A percentile compares a stretch with the other conserved stretches of the same genome.
Evolutionary conservation across 805 yeast species (phyloP).

Genomic region (Nakazawaea molendinolei): DNA sequence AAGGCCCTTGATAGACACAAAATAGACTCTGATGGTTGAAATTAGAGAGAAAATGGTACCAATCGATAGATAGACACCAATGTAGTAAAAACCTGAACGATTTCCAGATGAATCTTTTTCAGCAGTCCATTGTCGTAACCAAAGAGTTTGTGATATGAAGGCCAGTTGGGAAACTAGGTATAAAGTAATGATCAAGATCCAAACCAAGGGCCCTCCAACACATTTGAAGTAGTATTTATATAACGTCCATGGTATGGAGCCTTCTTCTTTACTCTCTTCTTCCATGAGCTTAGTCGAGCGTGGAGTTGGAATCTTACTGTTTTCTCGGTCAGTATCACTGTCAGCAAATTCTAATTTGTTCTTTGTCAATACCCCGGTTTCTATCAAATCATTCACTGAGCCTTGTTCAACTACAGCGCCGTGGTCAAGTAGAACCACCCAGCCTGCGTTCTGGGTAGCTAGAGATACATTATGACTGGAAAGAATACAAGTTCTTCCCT

Average conservation of each 20-base stretch:
- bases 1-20: slow-evolving; percentile 57
- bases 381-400: slow-evolving; percentile 56
- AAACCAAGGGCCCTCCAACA: slow-evolving; percentile 58
- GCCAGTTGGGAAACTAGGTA: slow-evolving; percentile 54
- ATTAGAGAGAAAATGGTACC: slow-evolving; percentile 50
- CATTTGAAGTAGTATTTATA: slow-evolving; percentile 60
- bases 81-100: slow-evolving; percentile 51
- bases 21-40: slow-evolving; percentile 47
- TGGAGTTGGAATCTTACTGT: slow-evolving; percentile 25
- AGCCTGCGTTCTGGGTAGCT: slow-evolving; percentile 73
- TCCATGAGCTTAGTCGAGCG: slow-evolving; percentile 61
- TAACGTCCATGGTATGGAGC: slow-evolving; percentile 73
- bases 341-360: too few species aligned
- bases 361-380: slow-evolving; percentile 38
- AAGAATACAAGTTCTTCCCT: slow-evolving; percentile 76
- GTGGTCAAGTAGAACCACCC: slow-evolving; percentile 74
- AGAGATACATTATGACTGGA: slow-evolving; percentile 93
- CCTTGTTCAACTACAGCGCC: slow-evolving; percentile 80
- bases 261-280: slow-evolving; percentile 81
- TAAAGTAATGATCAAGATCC: slow-evolving; percentile 40
- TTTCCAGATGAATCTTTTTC: slow-evolving; percentile 20
- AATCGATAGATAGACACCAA: slow-evolving; percentile 51
- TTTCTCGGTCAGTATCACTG: slow-evolving; percentile 61
- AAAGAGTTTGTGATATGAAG: slow-evolving; percentile 72
- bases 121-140: slow-evolving; percentile 82